Conservation (phyloP, 495 filamentous ascomycete genomes). For the Xylaria flabelliformis region DNA sequence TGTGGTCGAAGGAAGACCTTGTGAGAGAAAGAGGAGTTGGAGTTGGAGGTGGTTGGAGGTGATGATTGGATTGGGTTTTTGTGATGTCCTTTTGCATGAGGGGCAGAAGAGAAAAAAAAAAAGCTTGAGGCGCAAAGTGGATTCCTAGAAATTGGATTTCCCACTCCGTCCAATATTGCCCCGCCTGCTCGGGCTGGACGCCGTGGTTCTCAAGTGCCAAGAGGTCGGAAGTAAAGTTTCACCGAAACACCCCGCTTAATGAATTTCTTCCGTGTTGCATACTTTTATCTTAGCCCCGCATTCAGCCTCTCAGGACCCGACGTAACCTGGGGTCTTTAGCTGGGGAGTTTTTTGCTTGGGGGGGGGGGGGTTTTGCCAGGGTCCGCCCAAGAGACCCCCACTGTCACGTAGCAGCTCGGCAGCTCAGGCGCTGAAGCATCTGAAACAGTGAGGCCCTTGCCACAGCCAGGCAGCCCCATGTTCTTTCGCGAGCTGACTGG, state of each 20-base stretch:
- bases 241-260: neutral
- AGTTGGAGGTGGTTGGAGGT: neutral
- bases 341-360: too few relatives aligned
- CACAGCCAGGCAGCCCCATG: constrained; percentile 22
- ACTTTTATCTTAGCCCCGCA: neutral
- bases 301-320: constrained; percentile 18
- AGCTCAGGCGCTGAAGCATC: constrained; percentile 3
- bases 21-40: constrained; percentile 9
- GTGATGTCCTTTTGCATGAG: constrained; percentile 27
- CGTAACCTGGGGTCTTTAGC: constrained; percentile 15
- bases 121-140: constrained; percentile 35
- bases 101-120: constrained; percentile 28
- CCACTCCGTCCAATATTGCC: constrained; percentile 8
- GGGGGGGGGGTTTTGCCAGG: neutral
- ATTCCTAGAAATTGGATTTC: constrained; percentile 33
- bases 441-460: constrained; percentile 12
- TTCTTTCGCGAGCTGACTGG: neutral
- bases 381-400: neutral
- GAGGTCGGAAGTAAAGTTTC: constrained; percentile 6
- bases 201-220: neutral
- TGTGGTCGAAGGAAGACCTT: constrained; percentile 30
- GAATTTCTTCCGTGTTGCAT: neutral
- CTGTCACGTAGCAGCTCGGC: neutral
- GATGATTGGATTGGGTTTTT: constrained; percentile 33
- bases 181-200: constrained; percentile 6